Percentiles rank a stretch among this genome's conserved stretches.
These are phyloP conservation scores for Asterochloris erici DNA, from an alignment of 139 green algal genomes.

Conservation along the genomic window DNA sequence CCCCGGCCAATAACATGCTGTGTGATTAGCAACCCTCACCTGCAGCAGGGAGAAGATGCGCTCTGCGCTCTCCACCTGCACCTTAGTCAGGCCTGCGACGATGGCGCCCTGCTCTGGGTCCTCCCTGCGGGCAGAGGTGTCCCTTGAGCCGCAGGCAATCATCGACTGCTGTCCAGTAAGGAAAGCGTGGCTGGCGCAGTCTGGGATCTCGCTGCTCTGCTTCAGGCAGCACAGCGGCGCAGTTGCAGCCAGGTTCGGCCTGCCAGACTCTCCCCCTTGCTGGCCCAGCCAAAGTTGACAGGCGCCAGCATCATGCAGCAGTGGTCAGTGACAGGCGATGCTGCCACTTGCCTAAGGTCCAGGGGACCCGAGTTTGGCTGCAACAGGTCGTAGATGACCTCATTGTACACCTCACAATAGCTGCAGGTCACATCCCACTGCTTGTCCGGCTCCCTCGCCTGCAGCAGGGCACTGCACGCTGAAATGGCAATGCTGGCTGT, in stretches of 20 bases:
- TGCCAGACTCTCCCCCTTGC: no score
- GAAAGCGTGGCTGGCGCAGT: no score
- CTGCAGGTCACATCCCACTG: constrained; percentile 58
- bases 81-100: constrained; percentile 37
- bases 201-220: no score
- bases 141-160: not conserved
- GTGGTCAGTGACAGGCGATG: no score
- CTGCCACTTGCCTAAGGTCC: constrained; percentile 39
- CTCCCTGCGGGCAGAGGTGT: constrained; percentile 38
- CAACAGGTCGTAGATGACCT: constrained; percentile 78
- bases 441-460: constrained; percentile 29
- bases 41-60: constrained; percentile 26
- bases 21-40: not conserved
- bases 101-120: constrained; percentile 53
- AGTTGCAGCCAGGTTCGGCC: no score
- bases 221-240: no score
- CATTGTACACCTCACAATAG: constrained; percentile 80
- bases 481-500: no score
- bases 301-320: no score
- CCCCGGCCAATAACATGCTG: no score
- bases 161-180: not conserved
- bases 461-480: not conserved
- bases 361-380: constrained; percentile 46
- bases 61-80: constrained; percentile 20
- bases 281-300: no score